Conservation (phyloP, 106 monocot genomes). For the Alisma plantagoaquatica region DNA sequence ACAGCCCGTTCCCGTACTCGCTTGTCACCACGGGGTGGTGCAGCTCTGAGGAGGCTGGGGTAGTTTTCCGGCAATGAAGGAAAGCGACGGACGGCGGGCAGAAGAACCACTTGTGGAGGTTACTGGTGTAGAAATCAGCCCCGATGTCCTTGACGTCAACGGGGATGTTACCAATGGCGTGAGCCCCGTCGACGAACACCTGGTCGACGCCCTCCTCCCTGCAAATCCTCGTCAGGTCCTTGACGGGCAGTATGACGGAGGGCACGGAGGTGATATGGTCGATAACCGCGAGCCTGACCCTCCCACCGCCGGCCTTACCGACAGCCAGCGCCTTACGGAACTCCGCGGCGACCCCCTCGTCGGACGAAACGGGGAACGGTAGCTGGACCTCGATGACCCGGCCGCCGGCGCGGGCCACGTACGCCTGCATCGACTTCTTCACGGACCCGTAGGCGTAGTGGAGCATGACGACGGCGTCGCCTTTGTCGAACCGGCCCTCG, state of each 20-base stretch:
- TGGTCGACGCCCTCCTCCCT: conserved; percentile 24
- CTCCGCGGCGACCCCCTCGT: conserved; percentile 19
- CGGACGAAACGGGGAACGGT: conserved; percentile 22
- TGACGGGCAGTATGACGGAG: conserved; percentile 20
- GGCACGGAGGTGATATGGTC: conserved; percentile 32
- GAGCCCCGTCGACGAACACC: conserved; percentile 38
- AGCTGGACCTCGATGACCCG: conserved; percentile 22
- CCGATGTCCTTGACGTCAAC: conserved; percentile 35
- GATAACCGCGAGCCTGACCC: conserved; percentile 26
- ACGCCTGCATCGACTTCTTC: conserved; percentile 22
- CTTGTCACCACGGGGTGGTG: conserved; percentile 40
- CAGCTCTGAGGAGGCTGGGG: conserved; percentile 1
- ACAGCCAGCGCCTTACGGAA: conserved; percentile 20
- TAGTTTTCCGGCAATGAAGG: conserved; percentile 25
- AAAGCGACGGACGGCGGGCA: conserved; percentile 36
- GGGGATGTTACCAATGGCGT: conserved; percentile 27
- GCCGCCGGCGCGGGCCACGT: conserved; percentile 16
- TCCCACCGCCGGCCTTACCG: conserved; percentile 12
- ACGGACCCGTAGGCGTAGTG: conserved; percentile 29
- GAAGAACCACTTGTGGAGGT: conserved; percentile 50
- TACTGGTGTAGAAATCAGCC: conserved; percentile 45
- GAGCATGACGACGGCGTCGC: conserved; percentile 23
- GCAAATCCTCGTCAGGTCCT: conserved; percentile 22
- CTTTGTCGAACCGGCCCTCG: conserved; percentile 13
- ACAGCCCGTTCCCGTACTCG: conserved; percentile 35